Evolutionary conservation across 176 grass and related monocot genomes (phyloP).

Genomic region (Metroxylon sagu): DNA sequence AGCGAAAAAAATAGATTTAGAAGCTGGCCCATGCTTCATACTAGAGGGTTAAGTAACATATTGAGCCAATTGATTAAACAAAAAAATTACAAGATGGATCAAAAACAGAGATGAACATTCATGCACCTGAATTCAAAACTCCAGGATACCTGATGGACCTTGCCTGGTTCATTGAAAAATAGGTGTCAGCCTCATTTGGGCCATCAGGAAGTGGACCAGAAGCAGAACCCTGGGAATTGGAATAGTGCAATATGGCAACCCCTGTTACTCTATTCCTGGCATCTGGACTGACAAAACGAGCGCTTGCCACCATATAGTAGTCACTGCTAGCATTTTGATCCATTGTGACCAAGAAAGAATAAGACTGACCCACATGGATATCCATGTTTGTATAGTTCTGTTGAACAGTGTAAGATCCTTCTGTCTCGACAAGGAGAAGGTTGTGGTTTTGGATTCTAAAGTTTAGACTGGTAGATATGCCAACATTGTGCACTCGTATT

Average conservation of each 20-base stretch:
- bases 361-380: slow-evolving; percentile 88
- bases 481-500: slow-evolving; percentile 80
- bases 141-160: slow-evolving; percentile 67
- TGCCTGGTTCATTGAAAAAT: slow-evolving; percentile 90
- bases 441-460: slow-evolving; percentile 89
- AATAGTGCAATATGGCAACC: slow-evolving; percentile 77
- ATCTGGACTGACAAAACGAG: slow-evolving; percentile 42
- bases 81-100: slow-evolving; percentile 5
- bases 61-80: no score
- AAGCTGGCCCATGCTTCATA: no score
- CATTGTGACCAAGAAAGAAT: slow-evolving; percentile 86
- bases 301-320: slow-evolving; percentile 76
- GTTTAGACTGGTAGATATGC: slow-evolving; percentile 72
- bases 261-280: slow-evolving; percentile 51
- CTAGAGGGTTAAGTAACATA: no score
- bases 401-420: slow-evolving; percentile 91
- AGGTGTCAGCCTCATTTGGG: slow-evolving; percentile 66
- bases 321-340: slow-evolving; percentile 77
- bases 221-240: slow-evolving; percentile 62
- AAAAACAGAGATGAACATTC: no score
- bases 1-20: neutral
- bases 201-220: slow-evolving; percentile 71
- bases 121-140: neutral
- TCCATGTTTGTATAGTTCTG: slow-evolving; percentile 94
- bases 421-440: slow-evolving; percentile 70